Conservation (phyloP, 208 protist genomes). For the Kentomonas sorsogonicus region DNA sequence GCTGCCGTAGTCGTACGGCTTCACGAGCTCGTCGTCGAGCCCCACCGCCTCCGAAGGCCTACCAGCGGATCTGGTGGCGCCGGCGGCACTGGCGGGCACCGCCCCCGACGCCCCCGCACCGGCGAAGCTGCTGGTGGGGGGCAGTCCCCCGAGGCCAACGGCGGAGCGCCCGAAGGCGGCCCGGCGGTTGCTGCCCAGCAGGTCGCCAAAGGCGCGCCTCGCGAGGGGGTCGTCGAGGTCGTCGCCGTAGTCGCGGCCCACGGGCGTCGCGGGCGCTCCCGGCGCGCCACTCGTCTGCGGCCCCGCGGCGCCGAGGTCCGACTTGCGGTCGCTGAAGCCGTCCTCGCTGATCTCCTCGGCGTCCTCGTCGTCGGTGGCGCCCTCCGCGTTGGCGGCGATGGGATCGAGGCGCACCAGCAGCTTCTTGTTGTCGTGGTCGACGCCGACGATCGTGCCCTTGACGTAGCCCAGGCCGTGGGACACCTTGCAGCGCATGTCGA, state of each 20-base stretch:
- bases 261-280: no score
- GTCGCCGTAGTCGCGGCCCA: no score
- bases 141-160: no score
- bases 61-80: not conserved
- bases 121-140: no score
- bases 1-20: slow-evolving; percentile 45
- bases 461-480: slow-evolving; percentile 37
- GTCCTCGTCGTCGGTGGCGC: slow-evolving; percentile 14
- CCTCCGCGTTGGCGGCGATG: slow-evolving; percentile 14
- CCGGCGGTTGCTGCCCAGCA: no score
- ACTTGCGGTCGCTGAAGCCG: slow-evolving; percentile 8
- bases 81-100: no score
- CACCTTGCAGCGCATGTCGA: slow-evolving; percentile 66
- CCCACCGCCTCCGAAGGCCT: slow-evolving; percentile 4
- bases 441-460: slow-evolving; percentile 65
- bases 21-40: slow-evolving; percentile 33
- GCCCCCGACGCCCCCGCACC: no score
- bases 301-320: not conserved
- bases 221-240: no score
- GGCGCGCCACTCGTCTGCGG: no score
- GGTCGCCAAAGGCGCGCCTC: no score
- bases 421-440: slow-evolving; percentile 44
- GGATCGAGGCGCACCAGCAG: slow-evolving; percentile 62
- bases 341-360: slow-evolving; percentile 3
- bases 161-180: no score